These are phyloP conservation scores for Mycena crocata DNA, from an alignment of 768 basidiomycete species.

Conservation along the genomic window DNA sequence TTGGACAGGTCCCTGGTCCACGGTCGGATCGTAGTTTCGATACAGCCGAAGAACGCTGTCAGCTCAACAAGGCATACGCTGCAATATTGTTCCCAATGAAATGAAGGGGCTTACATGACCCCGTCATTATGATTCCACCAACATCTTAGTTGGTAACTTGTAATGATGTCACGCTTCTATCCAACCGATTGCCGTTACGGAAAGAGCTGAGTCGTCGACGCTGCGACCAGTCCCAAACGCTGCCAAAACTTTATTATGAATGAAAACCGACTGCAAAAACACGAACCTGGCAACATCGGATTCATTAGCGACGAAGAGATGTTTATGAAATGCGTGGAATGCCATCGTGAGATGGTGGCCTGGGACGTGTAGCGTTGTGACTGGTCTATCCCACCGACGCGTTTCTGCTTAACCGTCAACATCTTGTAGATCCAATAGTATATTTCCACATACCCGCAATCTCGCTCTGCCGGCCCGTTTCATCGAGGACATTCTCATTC, in stretches of 20 bases:
- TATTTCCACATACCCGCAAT: constrained; percentile 71
- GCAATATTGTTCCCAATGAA: not conserved
- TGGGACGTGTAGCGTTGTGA: constrained; percentile 69
- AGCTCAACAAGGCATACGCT: constrained; percentile 57
- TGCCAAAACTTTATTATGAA: constrained; percentile 44
- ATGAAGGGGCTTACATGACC: constrained; percentile 72
- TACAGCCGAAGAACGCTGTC: constrained; percentile 94
- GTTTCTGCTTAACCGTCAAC: constrained; percentile 53
- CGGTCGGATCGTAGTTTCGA: constrained; percentile 86
- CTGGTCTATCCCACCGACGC: constrained; percentile 78
- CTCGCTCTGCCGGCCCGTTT: constrained; percentile 76
- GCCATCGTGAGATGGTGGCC: constrained; percentile 80
- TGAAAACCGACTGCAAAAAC: not conserved
- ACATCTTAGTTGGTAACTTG: constrained; percentile 97
- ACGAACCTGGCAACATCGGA: constrained; percentile 84
- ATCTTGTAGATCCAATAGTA: constrained; percentile 1
- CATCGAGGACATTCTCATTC: constrained; percentile 82
- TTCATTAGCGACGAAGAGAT: constrained; percentile 88
- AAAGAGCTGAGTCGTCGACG: constrained; percentile 84
- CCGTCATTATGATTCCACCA: constrained; percentile 89
- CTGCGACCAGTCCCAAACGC: constrained; percentile 95
- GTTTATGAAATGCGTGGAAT: constrained; percentile 94
- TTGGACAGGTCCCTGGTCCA: constrained; percentile 80
- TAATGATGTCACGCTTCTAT: constrained; percentile 87
- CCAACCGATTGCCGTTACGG: constrained; percentile 87